Conservation (phyloP, 495 filamentous ascomycete species). For the Cladorrhinum samala region DNA sequence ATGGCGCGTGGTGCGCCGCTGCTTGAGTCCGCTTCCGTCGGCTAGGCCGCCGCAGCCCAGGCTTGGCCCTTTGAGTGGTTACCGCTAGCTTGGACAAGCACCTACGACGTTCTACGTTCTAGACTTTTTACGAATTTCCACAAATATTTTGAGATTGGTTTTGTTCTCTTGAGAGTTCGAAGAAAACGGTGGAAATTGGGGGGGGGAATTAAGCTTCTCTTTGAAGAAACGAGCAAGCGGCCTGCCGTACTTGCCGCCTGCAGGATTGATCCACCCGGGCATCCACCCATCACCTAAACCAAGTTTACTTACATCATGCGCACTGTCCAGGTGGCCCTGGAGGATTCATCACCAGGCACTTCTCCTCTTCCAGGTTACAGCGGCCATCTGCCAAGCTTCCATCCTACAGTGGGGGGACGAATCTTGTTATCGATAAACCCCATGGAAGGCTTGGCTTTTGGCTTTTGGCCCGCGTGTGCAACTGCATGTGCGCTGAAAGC, state of each 20-base stretch:
- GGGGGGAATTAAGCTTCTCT: no score
- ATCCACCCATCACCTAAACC: no score
- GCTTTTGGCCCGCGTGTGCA: no score
- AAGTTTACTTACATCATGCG: background rate
- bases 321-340: no score
- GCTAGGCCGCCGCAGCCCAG: constrained; percentile 1
- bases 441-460: background rate
- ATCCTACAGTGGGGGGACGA: no score
- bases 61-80: background rate
- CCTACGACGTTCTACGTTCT: no score
- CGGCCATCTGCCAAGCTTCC: no score
- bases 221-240: no score
- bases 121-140: background rate
- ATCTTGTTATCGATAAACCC: background rate
- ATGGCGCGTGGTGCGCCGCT: background rate
- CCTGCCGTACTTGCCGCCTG: no score
- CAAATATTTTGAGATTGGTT: background rate
- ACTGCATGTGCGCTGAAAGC: background rate
- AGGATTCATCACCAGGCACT: no score
- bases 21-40: constrained; percentile 2
- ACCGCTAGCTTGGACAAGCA: no score
- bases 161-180: background rate
- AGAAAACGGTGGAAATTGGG: background rate
- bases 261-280: background rate
- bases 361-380: no score